Percentiles rank a stretch among this genome's conserved stretches.
Conservation (phyloP, 2,329 filamentous ascomycete genomes). For the Apiospora hydei region DNA sequence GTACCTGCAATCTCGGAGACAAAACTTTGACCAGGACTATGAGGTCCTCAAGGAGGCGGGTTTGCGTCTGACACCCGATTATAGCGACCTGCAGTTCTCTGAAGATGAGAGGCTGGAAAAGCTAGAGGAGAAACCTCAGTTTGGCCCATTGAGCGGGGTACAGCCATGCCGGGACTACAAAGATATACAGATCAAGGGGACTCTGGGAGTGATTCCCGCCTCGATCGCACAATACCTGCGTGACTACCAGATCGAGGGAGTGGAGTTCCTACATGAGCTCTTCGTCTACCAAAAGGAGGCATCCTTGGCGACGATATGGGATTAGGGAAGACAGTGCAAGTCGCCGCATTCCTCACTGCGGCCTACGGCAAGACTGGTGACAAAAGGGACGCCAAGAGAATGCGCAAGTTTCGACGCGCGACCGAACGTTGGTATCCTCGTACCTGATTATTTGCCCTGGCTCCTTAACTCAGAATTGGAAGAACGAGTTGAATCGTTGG, state of each 20-base stretch:
- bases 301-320: constrained; percentile 98
- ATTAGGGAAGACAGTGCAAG: constrained; percentile 94
- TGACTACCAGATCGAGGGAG: constrained; percentile 89
- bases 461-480: constrained; percentile 90
- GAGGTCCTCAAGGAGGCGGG: constrained; percentile 68
- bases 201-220: constrained; percentile 83
- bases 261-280: constrained; percentile 82
- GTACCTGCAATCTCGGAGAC: constrained; percentile 73
- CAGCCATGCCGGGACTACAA: constrained; percentile 74
- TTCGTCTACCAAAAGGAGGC: constrained; percentile 90
- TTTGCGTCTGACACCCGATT: constrained; percentile 79
- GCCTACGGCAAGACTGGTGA: constrained; percentile 96
- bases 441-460: constrained; percentile 89
- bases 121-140: constrained; percentile 73
- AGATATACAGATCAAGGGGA: constrained; percentile 78
- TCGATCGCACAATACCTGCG: constrained; percentile 90
- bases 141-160: constrained; percentile 61
- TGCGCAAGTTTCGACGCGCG: constrained; percentile 81
- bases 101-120: constrained; percentile 70
- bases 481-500: constrained; percentile 84
- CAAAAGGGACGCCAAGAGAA: constrained; percentile 81
- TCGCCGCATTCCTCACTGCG: constrained; percentile 88
- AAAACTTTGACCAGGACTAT: constrained; percentile 66
- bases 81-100: constrained; percentile 77
- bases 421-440: constrained; percentile 79